Conservation (phyloP, 495 filamentous ascomycete genomes). For the Stereocaulon alpinum region DNA sequence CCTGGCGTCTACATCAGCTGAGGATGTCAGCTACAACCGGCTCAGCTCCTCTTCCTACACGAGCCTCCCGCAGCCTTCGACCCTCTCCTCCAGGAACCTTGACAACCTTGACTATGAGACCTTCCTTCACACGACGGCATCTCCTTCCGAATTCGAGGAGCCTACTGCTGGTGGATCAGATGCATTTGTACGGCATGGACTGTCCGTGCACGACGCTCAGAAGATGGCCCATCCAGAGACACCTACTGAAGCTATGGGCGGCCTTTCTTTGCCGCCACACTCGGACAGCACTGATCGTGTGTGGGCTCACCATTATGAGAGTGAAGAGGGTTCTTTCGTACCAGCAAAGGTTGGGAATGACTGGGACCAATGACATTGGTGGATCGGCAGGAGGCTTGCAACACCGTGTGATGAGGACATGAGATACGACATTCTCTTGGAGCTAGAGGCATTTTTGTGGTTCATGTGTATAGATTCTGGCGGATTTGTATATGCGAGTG, state of each 20-base stretch:
- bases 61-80: slow-evolving; percentile 38
- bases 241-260: slow-evolving; percentile 14
- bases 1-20: slow-evolving; percentile 11
- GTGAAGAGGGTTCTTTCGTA: slow-evolving; percentile 15
- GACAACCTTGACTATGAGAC: slow-evolving; percentile 53
- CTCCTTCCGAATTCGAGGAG: slow-evolving; percentile 20
- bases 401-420: not conserved
- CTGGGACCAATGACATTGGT: slow-evolving; percentile 16
- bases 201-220: slow-evolving; percentile 23
- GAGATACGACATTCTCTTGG: slow-evolving; percentile 3
- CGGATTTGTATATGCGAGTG: not conserved
- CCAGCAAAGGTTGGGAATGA: slow-evolving; percentile 13
- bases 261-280: slow-evolving; percentile 14
- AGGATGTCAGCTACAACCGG: slow-evolving; percentile 9
- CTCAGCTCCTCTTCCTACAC: slow-evolving; percentile 42
- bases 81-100: slow-evolving; percentile 45
- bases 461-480: slow-evolving; percentile 1
- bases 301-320: slow-evolving; percentile 15
- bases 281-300: slow-evolving; percentile 12
- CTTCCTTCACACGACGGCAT: slow-evolving; percentile 36
- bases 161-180: slow-evolving; percentile 13
- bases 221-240: slow-evolving; percentile 22
- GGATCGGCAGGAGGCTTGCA: not conserved
- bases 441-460: not conserved
- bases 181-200: slow-evolving; percentile 21